Base-by-base conservation (phyloP, 768 basidiomycete genomes). In the Psilocybe subaeruginosa region DNA sequence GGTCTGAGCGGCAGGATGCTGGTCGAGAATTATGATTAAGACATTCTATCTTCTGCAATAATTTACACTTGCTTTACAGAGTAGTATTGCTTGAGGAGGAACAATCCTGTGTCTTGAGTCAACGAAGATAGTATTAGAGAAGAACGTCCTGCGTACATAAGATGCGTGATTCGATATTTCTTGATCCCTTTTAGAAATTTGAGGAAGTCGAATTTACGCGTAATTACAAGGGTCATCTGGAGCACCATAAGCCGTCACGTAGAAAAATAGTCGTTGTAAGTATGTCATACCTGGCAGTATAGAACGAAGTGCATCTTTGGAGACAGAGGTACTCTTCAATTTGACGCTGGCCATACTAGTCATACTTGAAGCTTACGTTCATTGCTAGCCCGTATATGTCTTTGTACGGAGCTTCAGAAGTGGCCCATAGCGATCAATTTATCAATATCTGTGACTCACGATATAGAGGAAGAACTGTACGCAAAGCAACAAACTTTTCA, bases 261-360 rank as follows among this genome's bases (percentile, higher is more conserved):
- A 9, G 11, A 27, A 17, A 37, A 27, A 12, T 3, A 30, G 29
- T 11, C 14, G 14, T 11, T 43, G 14, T 11, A 30, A 54, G 33
- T 37, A 33, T n/a, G 12, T 0, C 52, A n/a, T 19, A 54, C 52
- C 52, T 54, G 52, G 35, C 52, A 35, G 37, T 54, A 54, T 17
- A 54, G 33, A 33, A 54, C 35, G n/a, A 54, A 54, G n/a, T 54
- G 52, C 35, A 54, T 9, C 52, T 54, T 54, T 37, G 11, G 31
- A 17, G 17, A 14, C 19, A 17, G 33, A 19, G 31, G 35, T 14
- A 54, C 6, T 35, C 23, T 52, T 52, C 8, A 43, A 12, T 16
- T 16, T 43, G 8, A n/a, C 9, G 11, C 41, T n/a, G 41, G 37
- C 8, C 37, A 14, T n/a, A 43, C 14, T 39, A 39, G 37, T 43